phyloP scores from a whole-genome alignment of 2,329 filamentous ascomycete species.

The Passalora sequoiae region DNA sequence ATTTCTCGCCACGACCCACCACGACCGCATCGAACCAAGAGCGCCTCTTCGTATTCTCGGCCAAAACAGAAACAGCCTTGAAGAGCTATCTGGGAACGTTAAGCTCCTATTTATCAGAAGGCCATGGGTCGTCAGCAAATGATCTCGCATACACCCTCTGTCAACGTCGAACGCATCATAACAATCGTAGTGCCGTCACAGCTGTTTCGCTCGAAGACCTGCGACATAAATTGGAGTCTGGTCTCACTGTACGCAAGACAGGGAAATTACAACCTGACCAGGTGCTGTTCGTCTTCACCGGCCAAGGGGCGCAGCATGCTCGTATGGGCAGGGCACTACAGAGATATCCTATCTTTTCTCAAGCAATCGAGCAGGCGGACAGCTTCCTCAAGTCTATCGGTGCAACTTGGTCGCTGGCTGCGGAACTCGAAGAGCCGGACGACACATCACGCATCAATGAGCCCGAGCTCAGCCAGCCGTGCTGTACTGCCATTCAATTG shows the following conservation, averaged over 20 bases:
- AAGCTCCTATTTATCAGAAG: slow-evolving; percentile 21
- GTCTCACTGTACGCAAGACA: background rate
- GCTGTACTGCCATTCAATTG: slow-evolving; percentile 11
- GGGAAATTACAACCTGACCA: background rate
- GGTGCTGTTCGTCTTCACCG: slow-evolving; percentile 13
- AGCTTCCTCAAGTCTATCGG: background rate
- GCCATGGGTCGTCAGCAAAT: slow-evolving; percentile 28
- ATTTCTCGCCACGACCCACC: too few species aligned
- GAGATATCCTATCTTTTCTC: slow-evolving; percentile 4
- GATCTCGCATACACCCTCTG: slow-evolving; percentile 15
- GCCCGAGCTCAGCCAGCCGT: background rate
- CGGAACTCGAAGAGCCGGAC: background rate
- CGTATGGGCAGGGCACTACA: slow-evolving; percentile 22
- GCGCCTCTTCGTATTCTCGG: too few species aligned
- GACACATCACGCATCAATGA: slow-evolving; percentile 1
- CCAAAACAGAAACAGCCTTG: too few species aligned
- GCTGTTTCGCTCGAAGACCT: background rate
- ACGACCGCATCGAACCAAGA: too few species aligned
- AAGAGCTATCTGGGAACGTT: background rate
- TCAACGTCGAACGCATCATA: background rate
- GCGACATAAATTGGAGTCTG: background rate
- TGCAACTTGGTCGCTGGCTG: slow-evolving; percentile 3
- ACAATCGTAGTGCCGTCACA: slow-evolving; percentile 9
- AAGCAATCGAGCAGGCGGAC: background rate
- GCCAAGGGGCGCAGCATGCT: slow-evolving; percentile 18